Conservation (phyloP, 2,329 filamentous ascomycete genomes). For the Nakataea oryzae region DNA sequence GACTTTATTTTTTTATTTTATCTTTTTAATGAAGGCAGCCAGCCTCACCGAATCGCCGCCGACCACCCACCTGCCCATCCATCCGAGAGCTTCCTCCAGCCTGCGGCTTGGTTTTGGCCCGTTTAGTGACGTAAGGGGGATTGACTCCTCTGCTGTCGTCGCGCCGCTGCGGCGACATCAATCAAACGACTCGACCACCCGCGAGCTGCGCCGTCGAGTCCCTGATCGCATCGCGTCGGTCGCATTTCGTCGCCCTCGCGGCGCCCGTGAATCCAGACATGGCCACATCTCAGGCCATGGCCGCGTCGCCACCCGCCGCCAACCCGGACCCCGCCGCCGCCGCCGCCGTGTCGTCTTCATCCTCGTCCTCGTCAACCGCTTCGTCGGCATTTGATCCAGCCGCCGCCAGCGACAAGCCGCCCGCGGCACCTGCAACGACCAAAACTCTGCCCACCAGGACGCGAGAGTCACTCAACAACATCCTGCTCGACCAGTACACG, state of each 20-base stretch:
- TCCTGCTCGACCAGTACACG: constrained; percentile 44
- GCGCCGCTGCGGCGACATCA: constrained; percentile 25
- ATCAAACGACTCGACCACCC: not conserved
- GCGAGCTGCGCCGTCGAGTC: not conserved
- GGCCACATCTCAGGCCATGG: constrained; percentile 30
- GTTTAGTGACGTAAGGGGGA: not conserved
- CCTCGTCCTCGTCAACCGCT: constrained; percentile 9
- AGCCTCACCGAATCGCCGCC: not conserved
- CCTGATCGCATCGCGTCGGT: not conserved
- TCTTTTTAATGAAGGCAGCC: not conserved
- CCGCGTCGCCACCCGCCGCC: constrained; percentile 13
- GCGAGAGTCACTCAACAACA: constrained; percentile 42
- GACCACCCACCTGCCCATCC: not conserved
- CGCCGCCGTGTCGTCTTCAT: constrained; percentile 11
- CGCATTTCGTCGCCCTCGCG: not conserved
- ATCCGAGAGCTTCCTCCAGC: not conserved
- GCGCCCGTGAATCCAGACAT: constrained; percentile 16
- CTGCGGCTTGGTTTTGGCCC: not conserved
- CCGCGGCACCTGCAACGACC: not conserved
- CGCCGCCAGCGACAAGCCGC: constrained; percentile 5
- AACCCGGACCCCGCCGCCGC: constrained; percentile 7
- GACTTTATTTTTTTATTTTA: no score
- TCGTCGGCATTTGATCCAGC: constrained; percentile 14
- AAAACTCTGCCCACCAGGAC: constrained; percentile 18
- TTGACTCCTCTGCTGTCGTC: constrained; percentile 11